Conservation (phyloP, 2,329 filamentous ascomycete species). For the Madurella mycetomatis region DNA sequence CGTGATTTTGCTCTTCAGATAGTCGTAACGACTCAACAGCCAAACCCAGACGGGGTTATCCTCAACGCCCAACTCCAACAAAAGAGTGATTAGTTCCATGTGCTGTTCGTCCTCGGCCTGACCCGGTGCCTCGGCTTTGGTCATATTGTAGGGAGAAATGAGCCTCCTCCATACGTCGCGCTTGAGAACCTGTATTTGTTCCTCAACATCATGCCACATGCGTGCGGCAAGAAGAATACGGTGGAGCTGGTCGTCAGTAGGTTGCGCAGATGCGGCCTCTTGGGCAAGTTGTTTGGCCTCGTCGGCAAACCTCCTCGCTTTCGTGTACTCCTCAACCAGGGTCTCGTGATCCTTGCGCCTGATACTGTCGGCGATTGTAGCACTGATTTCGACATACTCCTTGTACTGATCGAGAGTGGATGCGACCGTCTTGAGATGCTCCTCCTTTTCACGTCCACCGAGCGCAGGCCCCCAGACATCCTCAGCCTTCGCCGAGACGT, state of each 20-base stretch:
- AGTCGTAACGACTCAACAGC: constrained; percentile 84
- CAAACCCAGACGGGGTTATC: constrained; percentile 97
- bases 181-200: constrained; percentile 83
- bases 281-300: constrained; percentile 68
- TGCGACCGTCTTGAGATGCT: constrained; percentile 74
- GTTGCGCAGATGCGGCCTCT: constrained; percentile 47
- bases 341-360: constrained; percentile 87
- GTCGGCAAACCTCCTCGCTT: constrained; percentile 76
- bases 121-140: constrained; percentile 42
- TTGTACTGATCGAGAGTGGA: constrained; percentile 73
- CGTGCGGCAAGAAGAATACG: constrained; percentile 82
- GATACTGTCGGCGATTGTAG: constrained; percentile 74
- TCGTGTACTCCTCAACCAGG: constrained; percentile 79
- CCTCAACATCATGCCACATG: constrained; percentile 92
- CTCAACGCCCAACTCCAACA: constrained; percentile 90
- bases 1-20: constrained; percentile 80
- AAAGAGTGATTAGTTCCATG: constrained; percentile 82
- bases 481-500: constrained; percentile 89
- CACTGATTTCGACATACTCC: constrained; percentile 76
- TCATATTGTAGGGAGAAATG: constrained; percentile 59
- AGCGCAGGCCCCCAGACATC: constrained; percentile 96
- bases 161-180: constrained; percentile 82
- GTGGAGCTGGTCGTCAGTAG: constrained; percentile 76
- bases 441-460: constrained; percentile 85
- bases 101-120: constrained; percentile 66